These are phyloP conservation scores for Lanzia echinophila DNA, from an alignment of 2,329 filamentous ascomycete genomes.

Conservation along the genomic window DNA sequence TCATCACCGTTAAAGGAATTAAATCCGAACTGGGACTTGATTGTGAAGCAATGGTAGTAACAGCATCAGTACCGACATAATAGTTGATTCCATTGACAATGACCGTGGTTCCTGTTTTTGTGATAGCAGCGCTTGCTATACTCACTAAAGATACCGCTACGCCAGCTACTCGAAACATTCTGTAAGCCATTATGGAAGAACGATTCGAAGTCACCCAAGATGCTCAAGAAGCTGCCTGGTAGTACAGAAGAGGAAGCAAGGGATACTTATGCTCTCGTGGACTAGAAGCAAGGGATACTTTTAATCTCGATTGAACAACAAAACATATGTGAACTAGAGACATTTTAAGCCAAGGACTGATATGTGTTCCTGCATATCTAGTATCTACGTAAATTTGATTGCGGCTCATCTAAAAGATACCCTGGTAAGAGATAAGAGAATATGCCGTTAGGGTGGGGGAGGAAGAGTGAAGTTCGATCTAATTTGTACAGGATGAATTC, in stretches of 20 bases:
- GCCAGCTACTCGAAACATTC: slow-evolving; percentile 1
- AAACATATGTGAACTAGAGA: too few species aligned
- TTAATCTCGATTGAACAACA: neutral
- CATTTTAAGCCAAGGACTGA: neutral
- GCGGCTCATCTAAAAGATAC: neutral
- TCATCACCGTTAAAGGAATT: slow-evolving; percentile 25
- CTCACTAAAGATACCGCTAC: slow-evolving; percentile 1
- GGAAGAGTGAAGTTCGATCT: neutral
- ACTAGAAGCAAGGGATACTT: too few species aligned
- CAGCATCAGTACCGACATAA: slow-evolving; percentile 23
- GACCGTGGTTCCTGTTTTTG: slow-evolving; percentile 7
- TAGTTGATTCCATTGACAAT: slow-evolving; percentile 30
- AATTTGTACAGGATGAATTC: neutral
- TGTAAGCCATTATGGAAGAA: neutral
- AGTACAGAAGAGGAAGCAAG: neutral
- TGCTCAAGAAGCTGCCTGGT: neutral
- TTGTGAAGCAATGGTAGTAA: slow-evolving; percentile 19
- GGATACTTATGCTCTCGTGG: too few species aligned
- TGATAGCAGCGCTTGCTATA: slow-evolving; percentile 5
- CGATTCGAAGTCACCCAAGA: too few species aligned
- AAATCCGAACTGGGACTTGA: slow-evolving; percentile 15
- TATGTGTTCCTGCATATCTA: slow-evolving; percentile 1
- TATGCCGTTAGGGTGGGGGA: neutral
- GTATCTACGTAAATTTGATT: too few species aligned
- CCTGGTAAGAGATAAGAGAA: slow-evolving; percentile 8